phyloP scores from a whole-genome alignment of 2,329 filamentous ascomycete genomes.

The Fusarium buxicola region DNA sequence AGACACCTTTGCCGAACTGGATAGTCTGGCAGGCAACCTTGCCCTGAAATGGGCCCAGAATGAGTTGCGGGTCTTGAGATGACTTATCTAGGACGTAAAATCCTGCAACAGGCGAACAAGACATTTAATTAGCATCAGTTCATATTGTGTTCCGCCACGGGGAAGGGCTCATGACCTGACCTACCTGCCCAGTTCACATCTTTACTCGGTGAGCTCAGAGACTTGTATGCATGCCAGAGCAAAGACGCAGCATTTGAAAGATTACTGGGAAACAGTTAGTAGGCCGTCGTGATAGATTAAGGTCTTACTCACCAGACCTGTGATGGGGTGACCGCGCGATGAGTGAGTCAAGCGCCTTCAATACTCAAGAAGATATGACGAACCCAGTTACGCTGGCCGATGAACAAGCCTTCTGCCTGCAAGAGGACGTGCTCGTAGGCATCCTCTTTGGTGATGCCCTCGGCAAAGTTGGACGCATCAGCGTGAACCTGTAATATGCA shows the following conservation, averaged over 20 bases:
- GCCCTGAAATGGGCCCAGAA: conserved; percentile 84
- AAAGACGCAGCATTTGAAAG: conserved; percentile 80
- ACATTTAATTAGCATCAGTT: conserved; percentile 18
- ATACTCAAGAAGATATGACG: conserved; percentile 39
- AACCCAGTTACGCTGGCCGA: conserved; percentile 85
- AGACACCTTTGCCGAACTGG: conserved; percentile 78
- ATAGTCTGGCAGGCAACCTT: conserved; percentile 86
- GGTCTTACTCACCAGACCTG: conserved; percentile 45
- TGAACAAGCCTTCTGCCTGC: conserved; percentile 76
- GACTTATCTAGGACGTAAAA: conserved; percentile 77
- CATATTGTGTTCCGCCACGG: conserved; percentile 1
- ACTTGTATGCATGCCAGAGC: conserved; percentile 83
- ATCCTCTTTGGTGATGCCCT: conserved; percentile 74
- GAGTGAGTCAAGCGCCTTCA: conserved; percentile 28
- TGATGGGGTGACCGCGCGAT: conserved; percentile 1
- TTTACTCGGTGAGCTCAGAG: conserved; percentile 72
- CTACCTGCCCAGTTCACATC: conserved; percentile 82
- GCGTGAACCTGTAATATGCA: conserved; percentile 72
- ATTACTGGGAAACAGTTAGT: conserved; percentile 66
- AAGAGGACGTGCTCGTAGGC: conserved; percentile 80
- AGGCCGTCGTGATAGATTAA: not conserved
- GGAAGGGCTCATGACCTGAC: conserved; percentile 19
- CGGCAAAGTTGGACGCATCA: conserved; percentile 78
- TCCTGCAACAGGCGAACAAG: conserved; percentile 56
- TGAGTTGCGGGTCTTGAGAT: conserved; percentile 63